Evolutionary conservation across 352 stramenopile species (phyloP), one percentile per base, ranked within the genome.

Genomic region (Phytophthora boehmeriae): DNA sequence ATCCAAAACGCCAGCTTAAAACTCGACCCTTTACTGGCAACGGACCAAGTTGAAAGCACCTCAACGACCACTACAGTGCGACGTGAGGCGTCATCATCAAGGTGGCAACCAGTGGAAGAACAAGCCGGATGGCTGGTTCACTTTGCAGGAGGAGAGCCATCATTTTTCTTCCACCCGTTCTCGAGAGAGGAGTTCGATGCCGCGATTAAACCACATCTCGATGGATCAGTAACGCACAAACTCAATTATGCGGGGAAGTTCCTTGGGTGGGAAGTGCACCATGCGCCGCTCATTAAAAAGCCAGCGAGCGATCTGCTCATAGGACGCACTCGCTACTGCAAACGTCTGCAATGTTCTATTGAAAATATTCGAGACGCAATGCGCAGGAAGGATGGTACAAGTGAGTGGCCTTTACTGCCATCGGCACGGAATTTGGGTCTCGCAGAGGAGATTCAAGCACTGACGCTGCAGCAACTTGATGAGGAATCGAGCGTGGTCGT

Each of bases 161-260:
- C 58, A 4, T 72, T 72, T 42, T 64, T 53, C 38, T 72, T 59
- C 35, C 20, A 59, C 16, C 63, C 50, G 17, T 32, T 72, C 27
- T 34, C 39, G 2, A 38, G 35, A 23, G 5, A 51, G 17, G 56
- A 68, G 30, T 63, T 54, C 39, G 50, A 68, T 42, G 30, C 28
- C 13, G 48, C 46, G 27, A 39, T 59, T 45, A 52, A 58, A 4
- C n/a, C 62, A 47, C n/a, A 34, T 61, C 16, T 41, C 17, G 9
- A 27, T 28, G 20, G 4, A 54, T 17, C n/a, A 16, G 9, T 47
- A 61, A 28, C 51, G 43, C 41, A 30, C 62, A 30, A 34, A 19
- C 17, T 54, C 5, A 50, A 46, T 9, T 25, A 41, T 2, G 48
- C 47, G 20, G 57, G 48, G 35, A 42, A 22, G 19, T 55, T 71